phyloP scores from a whole-genome alignment of 2,329 filamentous ascomycete genomes.

The Huntiella decipiens region DNA sequence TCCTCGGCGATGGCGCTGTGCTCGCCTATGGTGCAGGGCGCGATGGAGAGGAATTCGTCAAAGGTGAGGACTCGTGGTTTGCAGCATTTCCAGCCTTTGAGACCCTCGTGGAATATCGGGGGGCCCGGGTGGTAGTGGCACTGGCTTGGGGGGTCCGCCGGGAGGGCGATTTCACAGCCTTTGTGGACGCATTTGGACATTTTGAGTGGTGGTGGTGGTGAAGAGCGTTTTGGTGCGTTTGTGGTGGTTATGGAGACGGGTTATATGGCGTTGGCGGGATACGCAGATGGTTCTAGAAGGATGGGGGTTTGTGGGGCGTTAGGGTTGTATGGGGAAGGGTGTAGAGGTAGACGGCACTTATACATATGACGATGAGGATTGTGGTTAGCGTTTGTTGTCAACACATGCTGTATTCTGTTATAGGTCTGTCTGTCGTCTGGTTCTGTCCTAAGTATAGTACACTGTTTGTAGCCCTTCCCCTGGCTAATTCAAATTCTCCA shows the following conservation, averaged over 20 bases:
- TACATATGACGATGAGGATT: no score
- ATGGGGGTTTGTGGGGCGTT: no score
- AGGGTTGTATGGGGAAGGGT: no score
- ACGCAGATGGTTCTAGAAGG: no score
- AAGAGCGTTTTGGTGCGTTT: not conserved
- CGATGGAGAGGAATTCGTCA: conserved; percentile 87
- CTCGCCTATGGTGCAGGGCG: conserved; percentile 80
- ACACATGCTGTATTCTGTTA: no score
- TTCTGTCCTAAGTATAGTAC: no score
- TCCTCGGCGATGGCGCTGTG: conserved; percentile 64
- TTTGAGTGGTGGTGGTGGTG: not conserved
- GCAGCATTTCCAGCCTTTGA: conserved; percentile 99
- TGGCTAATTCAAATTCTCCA: conserved; percentile 58
- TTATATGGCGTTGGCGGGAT: no score
- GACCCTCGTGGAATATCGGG: conserved; percentile 90
- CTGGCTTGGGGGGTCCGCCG: conserved; percentile 49
- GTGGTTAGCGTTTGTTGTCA: no score
- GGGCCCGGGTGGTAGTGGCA: conserved; percentile 88
- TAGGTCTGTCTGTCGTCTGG: no score
- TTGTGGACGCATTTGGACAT: conserved; percentile 92
- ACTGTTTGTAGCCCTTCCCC: no score
- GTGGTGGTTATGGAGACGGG: no score
- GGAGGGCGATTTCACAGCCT: conserved; percentile 75
- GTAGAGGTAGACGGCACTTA: no score
- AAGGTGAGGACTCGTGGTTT: conserved; percentile 93